Conservation (phyloP, 2,329 filamentous ascomycete species). For the Emmonsiellopsis sp. region DNA sequence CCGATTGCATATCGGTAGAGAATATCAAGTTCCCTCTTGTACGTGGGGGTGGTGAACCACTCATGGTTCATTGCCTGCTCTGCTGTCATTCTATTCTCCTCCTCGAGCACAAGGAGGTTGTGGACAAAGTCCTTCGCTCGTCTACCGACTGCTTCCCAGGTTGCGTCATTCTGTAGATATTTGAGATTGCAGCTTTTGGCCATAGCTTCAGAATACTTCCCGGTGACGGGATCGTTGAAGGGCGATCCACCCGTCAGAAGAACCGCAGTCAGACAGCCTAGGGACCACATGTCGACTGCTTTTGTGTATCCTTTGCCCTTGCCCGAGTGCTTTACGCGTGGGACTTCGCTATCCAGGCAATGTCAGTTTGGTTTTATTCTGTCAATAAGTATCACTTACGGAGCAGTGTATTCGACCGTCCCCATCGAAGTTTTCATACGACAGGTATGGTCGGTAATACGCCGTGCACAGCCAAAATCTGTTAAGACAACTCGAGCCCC, state of each 20-base stretch:
- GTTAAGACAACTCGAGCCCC: conserved; percentile 48
- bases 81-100: conserved; percentile 41
- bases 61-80: conserved; percentile 43
- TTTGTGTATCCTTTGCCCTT: conserved; percentile 42
- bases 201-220: conserved; percentile 19
- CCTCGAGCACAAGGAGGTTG: conserved; percentile 41
- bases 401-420: conserved; percentile 49
- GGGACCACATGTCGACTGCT: conserved; percentile 53
- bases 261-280: conserved; percentile 46
- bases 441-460: conserved; percentile 17
- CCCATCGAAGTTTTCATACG: conserved; percentile 48
- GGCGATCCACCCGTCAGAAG: conserved; percentile 43
- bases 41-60: conserved; percentile 47
- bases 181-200: conserved; percentile 34
- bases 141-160: conserved; percentile 34
- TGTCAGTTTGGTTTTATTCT: background rate
- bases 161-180: conserved; percentile 32
- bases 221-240: conserved; percentile 31
- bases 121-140: conserved; percentile 46
- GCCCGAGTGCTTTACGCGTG: conserved; percentile 4
- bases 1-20: conserved; percentile 46
- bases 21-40: conserved; percentile 38
- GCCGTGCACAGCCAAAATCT: conserved; percentile 50
- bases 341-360: conserved; percentile 7
- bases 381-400: conserved; percentile 35